Evolutionary conservation across 2,329 filamentous ascomycete genomes (phyloP).

Genomic region (Pestalotiopsis fici): DNA sequence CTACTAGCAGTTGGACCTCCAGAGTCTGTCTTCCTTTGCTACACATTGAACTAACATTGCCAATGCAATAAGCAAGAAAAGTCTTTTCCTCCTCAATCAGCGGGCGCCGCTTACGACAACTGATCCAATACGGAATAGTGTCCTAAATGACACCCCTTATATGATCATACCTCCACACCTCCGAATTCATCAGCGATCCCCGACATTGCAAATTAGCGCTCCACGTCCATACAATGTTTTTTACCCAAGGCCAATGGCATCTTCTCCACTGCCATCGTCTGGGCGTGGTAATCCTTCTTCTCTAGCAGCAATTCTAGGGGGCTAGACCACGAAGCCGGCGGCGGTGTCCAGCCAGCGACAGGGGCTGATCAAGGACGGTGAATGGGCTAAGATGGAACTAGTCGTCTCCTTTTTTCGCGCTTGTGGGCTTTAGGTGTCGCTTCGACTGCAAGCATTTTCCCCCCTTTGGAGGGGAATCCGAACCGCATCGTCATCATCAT

Average conservation of each 20-base stretch:
- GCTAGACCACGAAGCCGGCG: background rate
- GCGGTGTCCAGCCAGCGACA: background rate
- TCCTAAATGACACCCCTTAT: background rate
- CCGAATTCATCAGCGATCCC: background rate
- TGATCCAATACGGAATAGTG: background rate
- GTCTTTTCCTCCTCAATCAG: no score
- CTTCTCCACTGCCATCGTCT: background rate
- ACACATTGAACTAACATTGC: no score
- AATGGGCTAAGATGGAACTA: background rate
- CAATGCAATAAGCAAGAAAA: no score
- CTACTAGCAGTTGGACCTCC: no score
- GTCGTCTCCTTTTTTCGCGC: conserved; percentile 6
- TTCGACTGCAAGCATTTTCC: conserved; percentile 1
- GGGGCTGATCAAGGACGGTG: background rate
- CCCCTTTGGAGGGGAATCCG: background rate
- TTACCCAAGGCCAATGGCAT: background rate
- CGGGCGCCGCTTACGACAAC: background rate
- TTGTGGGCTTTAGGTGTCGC: background rate
- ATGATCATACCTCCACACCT: background rate
- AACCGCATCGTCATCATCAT: background rate
- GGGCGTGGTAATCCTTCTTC: background rate
- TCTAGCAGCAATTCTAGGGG: background rate
- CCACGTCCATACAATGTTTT: background rate
- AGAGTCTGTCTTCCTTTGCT: no score
- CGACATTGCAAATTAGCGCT: background rate